A percentile compares a stretch with the other conserved stretches of the same genome.
These are phyloP conservation scores for Diplodia mutila DNA, from an alignment of 2,329 filamentous ascomycete species.

Conservation along the genomic window DNA sequence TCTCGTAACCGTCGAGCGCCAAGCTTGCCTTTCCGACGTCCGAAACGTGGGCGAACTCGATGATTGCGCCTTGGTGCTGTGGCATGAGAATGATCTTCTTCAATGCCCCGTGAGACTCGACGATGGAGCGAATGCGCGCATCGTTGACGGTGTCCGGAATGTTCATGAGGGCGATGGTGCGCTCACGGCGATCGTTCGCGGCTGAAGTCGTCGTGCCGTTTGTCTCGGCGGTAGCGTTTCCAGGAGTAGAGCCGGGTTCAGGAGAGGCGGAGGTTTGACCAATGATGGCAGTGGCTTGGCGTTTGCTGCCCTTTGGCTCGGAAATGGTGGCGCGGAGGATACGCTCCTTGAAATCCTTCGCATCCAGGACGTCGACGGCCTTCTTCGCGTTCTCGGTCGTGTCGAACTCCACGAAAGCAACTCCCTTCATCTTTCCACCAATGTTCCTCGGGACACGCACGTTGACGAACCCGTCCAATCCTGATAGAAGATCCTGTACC, in stretches of 20 bases:
- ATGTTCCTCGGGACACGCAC: slow-evolving; percentile 72
- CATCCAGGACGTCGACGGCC: slow-evolving; percentile 38
- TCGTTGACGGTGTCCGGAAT: slow-evolving; percentile 93
- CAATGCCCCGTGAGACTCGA: slow-evolving; percentile 71
- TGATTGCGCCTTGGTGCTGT: slow-evolving; percentile 79
- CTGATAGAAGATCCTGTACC: slow-evolving; percentile 66
- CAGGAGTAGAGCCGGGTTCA: slow-evolving; percentile 32
- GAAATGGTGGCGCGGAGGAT: slow-evolving; percentile 42
- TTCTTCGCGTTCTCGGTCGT: slow-evolving; percentile 50
- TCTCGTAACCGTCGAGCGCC: slow-evolving; percentile 46
- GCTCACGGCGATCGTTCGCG: slow-evolving; percentile 48
- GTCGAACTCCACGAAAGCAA: slow-evolving; percentile 78
- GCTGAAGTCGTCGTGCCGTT: slow-evolving; percentile 39
- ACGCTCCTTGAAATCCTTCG: slow-evolving; percentile 39
- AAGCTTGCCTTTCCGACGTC: slow-evolving; percentile 72
- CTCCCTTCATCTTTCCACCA: slow-evolving; percentile 72
- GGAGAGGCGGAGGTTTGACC: slow-evolving; percentile 40
- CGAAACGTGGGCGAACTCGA: slow-evolving; percentile 75
- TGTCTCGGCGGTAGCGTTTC: neutral
- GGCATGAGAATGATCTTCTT: slow-evolving; percentile 79
- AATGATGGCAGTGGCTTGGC: slow-evolving; percentile 69
- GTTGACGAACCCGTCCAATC: slow-evolving; percentile 67
- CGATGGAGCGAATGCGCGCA: slow-evolving; percentile 73
- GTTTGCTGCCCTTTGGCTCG: slow-evolving; percentile 69
- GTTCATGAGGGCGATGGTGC: slow-evolving; percentile 80